Conservation (phyloP, 2,329 filamentous ascomycete genomes). For the Penicillium sp. region DNA sequence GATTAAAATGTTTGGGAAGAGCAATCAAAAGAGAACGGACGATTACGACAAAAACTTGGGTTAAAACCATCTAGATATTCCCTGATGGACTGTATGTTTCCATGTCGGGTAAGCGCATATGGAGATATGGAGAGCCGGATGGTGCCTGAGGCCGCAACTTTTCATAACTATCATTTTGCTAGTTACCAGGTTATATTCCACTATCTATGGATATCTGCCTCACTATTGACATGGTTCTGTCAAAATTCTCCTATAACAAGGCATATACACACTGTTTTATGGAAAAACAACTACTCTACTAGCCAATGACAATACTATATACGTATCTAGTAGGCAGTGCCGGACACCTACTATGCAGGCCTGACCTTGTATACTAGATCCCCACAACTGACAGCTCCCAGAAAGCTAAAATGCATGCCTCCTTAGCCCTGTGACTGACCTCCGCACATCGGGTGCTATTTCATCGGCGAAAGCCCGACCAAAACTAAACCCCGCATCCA, state of each 20-base stretch:
- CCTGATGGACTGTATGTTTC: background rate
- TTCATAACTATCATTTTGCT: background rate
- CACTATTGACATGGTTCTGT: background rate
- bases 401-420: background rate
- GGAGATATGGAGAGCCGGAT: background rate
- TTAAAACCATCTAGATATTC: background rate
- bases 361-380: background rate
- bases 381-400: background rate
- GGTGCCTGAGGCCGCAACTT: background rate
- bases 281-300: background rate
- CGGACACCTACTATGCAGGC: background rate
- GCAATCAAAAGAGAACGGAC: background rate
- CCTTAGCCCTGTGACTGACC: background rate
- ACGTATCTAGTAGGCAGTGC: background rate
- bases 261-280: background rate
- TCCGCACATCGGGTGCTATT: constrained; percentile 1
- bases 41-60: background rate
- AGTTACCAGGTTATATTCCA: background rate
- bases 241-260: too few relatives aligned
- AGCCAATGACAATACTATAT: background rate
- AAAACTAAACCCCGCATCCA: constrained; percentile 19
- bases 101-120: background rate
- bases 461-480: constrained; percentile 14
- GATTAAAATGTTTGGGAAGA: background rate
- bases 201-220: background rate